Base-by-base conservation (phyloP, 2,329 filamentous ascomycete species). In the Exophiala sideris region DNA sequence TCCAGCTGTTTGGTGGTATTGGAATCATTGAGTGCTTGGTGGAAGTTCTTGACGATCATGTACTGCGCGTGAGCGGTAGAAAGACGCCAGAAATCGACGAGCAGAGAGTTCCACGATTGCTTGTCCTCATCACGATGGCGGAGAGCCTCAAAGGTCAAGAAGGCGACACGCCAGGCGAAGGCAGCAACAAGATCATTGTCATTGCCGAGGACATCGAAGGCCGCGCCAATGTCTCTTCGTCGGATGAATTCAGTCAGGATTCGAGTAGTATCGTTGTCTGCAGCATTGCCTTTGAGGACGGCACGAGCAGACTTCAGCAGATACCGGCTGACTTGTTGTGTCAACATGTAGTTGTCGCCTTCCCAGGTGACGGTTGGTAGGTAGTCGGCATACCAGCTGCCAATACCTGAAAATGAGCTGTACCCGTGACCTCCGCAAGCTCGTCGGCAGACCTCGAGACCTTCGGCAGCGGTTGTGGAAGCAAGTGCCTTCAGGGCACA, bases 341-440 rank as follows among this genome's bases (percentile, higher is more conserved):
- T 88, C 55, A 91, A 76, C 87, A 91, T 89, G 74, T 88, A 90
- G 75, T 89, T 89, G 73, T 89, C 87, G 41, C 87, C 87, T 68
- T 90, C 87, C 84, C 85, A 88, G 8, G 86, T 88, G 11, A 76
- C 70, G 0, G 81, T 87, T 12, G 88, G 86, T 1, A 90, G 76
- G 67, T 90, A 89, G 68, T 91, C 87, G 24, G 86, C 79, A 64
- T 89, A 91, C 79, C 82, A 88, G 14, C 80, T 73, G 1, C 86
- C 87, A 62, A 91, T 88, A n/a, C 88, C 88, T 50, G 83, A 83
- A 73, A 89, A 89, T 64, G 79, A 83, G 50, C 79, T 84, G 75
- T 89, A 91, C 44, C 87, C 87, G 67, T 91, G 88, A 5, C 88
- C 87, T 68, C 87, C 87, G 60, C 86, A 89, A 21, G 87, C 87